Evolutionary conservation across 768 basidiomycete species (phyloP).

Genomic region (Termitomyces bulborhizus): DNA sequence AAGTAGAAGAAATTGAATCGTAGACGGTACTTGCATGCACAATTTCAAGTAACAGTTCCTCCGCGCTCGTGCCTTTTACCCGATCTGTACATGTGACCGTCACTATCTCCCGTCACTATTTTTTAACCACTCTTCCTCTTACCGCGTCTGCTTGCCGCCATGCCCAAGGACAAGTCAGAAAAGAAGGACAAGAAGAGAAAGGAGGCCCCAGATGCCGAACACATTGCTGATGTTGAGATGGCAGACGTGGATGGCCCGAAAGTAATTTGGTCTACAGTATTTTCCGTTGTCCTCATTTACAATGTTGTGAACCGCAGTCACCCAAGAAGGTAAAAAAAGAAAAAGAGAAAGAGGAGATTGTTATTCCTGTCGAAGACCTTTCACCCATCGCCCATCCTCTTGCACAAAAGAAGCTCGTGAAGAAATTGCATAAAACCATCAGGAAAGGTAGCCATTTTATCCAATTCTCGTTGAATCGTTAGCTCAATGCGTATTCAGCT

Average conservation of each 20-base stretch:
- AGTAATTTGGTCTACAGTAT: conserved; percentile 17
- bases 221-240: conserved; percentile 45
- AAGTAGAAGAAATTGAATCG: not conserved
- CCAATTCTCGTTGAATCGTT: not conserved
- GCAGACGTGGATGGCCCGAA: conserved; percentile 25
- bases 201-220: conserved; percentile 35
- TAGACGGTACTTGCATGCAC: not conserved
- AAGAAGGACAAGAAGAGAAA: conserved; percentile 72
- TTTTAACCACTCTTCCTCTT: conserved; percentile 8
- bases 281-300: conserved; percentile 7
- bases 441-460: conserved; percentile 64
- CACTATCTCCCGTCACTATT: conserved; percentile 11
- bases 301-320: conserved; percentile 22
- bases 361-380: conserved; percentile 72
- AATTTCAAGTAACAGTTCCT: too few species aligned
- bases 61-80: too few species aligned
- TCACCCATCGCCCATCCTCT: conserved; percentile 94
- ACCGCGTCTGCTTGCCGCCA: conserved; percentile 14
- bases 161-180: conserved; percentile 74
- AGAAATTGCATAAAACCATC: conserved; percentile 92
- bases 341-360: conserved; percentile 59
- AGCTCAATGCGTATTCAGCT: conserved; percentile 38
- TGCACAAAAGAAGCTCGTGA: conserved; percentile 88
- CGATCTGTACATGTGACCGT: conserved; percentile 5
- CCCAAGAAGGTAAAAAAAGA: conserved; percentile 62